Conservation (phyloP, 169 alveolate species). For the Perkinsus marinus region DNA sequence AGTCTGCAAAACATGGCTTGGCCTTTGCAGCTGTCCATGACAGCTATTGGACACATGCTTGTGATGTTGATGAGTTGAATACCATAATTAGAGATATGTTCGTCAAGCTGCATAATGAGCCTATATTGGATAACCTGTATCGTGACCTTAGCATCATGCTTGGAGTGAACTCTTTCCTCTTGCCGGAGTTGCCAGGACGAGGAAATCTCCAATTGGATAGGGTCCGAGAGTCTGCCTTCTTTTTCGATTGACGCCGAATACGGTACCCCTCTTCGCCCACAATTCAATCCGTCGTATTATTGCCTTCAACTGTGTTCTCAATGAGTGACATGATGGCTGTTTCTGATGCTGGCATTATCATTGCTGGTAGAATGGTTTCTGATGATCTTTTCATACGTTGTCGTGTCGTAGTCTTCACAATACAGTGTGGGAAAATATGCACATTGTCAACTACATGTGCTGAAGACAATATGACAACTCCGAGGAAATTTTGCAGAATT, state of each 20-base stretch:
- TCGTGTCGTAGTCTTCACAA: background rate
- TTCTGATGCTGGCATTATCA: background rate
- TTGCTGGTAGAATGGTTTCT: background rate
- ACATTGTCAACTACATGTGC: no score
- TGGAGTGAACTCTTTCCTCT: slow-evolving; percentile 10
- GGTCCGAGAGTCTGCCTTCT: background rate
- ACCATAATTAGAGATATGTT: slow-evolving; percentile 65
- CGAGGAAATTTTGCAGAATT: no score
- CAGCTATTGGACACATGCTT: slow-evolving; percentile 88
- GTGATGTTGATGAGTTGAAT: slow-evolving; percentile 73
- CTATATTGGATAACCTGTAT: slow-evolving; percentile 67
- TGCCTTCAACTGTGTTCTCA: background rate
- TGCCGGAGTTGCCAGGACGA: background rate
- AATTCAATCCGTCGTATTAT: background rate
- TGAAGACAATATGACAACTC: no score
- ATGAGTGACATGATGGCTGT: background rate
- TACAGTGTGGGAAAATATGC: background rate
- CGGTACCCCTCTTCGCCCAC: background rate
- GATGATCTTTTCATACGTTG: background rate
- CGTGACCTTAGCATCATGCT: slow-evolving; percentile 51
- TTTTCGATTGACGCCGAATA: background rate
- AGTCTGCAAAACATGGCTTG: slow-evolving; percentile 41
- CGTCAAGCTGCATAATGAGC: slow-evolving; percentile 65
- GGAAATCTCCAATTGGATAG: background rate
- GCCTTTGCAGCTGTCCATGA: slow-evolving; percentile 92